These are phyloP conservation scores for Sophora flavescens DNA, from an alignment of 306 rosid genomes.

Conservation along the genomic window DNA sequence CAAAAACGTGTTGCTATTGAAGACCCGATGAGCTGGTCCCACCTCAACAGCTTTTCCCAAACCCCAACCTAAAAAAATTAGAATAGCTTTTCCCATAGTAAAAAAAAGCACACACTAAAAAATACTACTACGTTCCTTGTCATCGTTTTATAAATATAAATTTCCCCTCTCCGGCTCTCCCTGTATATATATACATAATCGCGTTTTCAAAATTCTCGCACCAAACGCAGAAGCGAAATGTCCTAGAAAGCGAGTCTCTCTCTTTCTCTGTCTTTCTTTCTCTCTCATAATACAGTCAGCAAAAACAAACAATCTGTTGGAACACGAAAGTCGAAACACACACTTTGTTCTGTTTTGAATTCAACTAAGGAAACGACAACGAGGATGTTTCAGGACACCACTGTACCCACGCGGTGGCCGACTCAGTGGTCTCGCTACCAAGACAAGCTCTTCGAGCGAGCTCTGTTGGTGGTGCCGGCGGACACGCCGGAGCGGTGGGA, in stretches of 20 bases:
- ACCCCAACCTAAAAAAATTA: constrained; percentile 41
- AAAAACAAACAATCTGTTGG: constrained; percentile 6
- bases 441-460: constrained; percentile 85
- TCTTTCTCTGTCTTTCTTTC: constrained; percentile 20
- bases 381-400: constrained; percentile 59
- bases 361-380: constrained; percentile 31
- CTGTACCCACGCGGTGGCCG: constrained; percentile 44
- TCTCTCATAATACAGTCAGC: constrained; percentile 32
- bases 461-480: constrained; percentile 67
- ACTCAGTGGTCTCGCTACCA: constrained; percentile 70
- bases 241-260: constrained; percentile 55
- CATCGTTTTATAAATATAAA: background rate
- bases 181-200: constrained; percentile 21
- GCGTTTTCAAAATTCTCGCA: constrained; percentile 49
- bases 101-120: background rate
- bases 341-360: constrained; percentile 17
- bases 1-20: constrained; percentile 79
- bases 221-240: constrained; percentile 61
- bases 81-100: background rate
- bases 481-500: constrained; percentile 74
- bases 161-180: too few species aligned
- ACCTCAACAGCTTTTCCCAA: constrained; percentile 51
- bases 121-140: background rate
- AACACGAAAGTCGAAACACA: constrained; percentile 29
- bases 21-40: constrained; percentile 53